A percentile compares a stretch with the other conserved stretches of the same genome.
Evolutionary conservation across 495 filamentous ascomycete genomes (phyloP).

Genomic region (Endocarpon pusillum): DNA sequence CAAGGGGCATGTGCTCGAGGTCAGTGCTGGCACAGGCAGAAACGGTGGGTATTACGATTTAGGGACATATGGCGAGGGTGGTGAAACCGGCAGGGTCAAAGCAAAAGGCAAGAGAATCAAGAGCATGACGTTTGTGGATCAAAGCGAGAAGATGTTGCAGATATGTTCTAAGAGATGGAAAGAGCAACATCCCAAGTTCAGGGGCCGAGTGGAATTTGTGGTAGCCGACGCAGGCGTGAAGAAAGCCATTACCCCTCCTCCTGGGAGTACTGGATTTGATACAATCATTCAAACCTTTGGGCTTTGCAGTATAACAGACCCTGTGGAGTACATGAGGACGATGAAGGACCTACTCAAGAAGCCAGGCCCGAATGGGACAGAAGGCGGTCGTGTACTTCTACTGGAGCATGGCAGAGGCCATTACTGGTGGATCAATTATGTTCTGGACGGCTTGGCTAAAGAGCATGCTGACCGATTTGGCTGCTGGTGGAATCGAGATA

Average conservation of each 20-base stretch:
- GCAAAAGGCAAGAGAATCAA: slow-evolving; percentile 18
- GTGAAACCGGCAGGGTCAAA: slow-evolving; percentile 30
- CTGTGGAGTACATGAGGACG: slow-evolving; percentile 44
- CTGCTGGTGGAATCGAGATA: slow-evolving; percentile 96
- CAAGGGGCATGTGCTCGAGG: slow-evolving; percentile 70
- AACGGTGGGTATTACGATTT: slow-evolving; percentile 61
- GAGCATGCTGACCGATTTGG: slow-evolving; percentile 71
- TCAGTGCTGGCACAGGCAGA: slow-evolving; percentile 79
- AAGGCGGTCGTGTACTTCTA: slow-evolving; percentile 59
- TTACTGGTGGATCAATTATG: slow-evolving; percentile 58
- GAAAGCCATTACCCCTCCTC: slow-evolving; percentile 2
- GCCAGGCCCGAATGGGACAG: slow-evolving; percentile 9
- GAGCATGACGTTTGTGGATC: slow-evolving; percentile 43
- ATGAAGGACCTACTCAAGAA: slow-evolving; percentile 14
- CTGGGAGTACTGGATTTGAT: slow-evolving; percentile 39
- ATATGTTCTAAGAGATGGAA: slow-evolving; percentile 41
- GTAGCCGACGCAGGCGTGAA: neutral
- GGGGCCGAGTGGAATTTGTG: slow-evolving; percentile 6
- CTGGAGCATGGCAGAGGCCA: slow-evolving; percentile 80
- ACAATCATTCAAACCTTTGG: slow-evolving; percentile 88
- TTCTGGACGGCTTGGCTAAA: slow-evolving; percentile 61
- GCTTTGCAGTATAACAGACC: slow-evolving; percentile 68
- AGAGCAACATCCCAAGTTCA: slow-evolving; percentile 27
- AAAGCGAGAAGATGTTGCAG: slow-evolving; percentile 45
- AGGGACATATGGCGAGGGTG: slow-evolving; percentile 49